Evolutionary conservation across 768 basidiomycete species (phyloP), one percentile per base, ranked within the genome.

Genomic region (Amanita polypyramis): DNA sequence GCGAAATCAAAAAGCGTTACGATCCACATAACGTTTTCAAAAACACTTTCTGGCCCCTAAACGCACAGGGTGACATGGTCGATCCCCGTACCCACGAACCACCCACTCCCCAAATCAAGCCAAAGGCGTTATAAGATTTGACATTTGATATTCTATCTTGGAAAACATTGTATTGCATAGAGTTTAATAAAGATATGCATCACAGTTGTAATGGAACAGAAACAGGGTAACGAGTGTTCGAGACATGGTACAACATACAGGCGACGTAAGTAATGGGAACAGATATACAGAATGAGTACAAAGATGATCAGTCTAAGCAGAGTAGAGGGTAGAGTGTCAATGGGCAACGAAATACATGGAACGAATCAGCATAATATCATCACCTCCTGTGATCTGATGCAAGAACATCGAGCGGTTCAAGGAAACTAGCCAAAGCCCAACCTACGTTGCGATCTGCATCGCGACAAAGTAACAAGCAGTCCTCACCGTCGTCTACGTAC

Each of bases 381-480:
- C 45, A 46, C 19, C 20, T 38, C 30, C 47, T 38, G 30, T 33
- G 27, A 14, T 49, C 32, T n/a, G 20, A 27, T 3, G 42, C 6
- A 11, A 30, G 17, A 21, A 12, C 15, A 52, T 70, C 73, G 50
- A 80, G 56, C 7, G 84, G 84, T 21, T 81, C 70, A 60, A 90
- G 62, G 63, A 88, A 91, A 60, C 87, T 89, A 30, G 87, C 87
- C 52, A 91, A 61, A 2, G 82, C 81, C 88, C 88, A 90, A 0
- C 87, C 87, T 14, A 89, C 72, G 8, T 73, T 68, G 9, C 76
- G 74, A 3, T 52, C 47, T 29, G 57, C 61, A 60, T 82, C 76
- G 36, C 85, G 67, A 52, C 82, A 85, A 20, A 90, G 72, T 45
- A 91, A 64, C 52, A 91, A 64, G 64, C 87, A 89, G 55, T 90